Conservation (phyloP, 495 filamentous ascomycete genomes). For the Neurospora tetrasperma region DNA sequence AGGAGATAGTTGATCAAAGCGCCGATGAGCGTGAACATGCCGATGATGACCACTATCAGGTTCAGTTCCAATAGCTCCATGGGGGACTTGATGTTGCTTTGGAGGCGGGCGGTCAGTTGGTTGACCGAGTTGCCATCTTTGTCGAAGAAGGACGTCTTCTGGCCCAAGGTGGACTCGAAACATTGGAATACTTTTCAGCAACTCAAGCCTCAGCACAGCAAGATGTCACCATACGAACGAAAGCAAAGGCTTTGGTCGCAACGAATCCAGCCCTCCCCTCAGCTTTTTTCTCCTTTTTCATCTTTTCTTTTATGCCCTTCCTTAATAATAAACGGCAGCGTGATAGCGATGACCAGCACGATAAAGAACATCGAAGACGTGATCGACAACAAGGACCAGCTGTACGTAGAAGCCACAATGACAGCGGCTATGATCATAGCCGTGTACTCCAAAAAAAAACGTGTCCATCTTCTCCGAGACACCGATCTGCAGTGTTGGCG, state of each 20-base stretch:
- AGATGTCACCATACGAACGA: slow-evolving; percentile 50
- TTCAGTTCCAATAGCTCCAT: slow-evolving; percentile 53
- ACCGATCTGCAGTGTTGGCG: slow-evolving; percentile 48
- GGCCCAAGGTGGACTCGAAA: slow-evolving; percentile 44
- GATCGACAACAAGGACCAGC: slow-evolving; percentile 47
- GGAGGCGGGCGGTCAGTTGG: slow-evolving; percentile 47
- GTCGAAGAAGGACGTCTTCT: slow-evolving; percentile 57
- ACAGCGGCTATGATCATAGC: slow-evolving; percentile 51
- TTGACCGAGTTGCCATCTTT: slow-evolving; percentile 43
- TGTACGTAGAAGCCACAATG: slow-evolving; percentile 47
- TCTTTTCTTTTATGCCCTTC: slow-evolving; percentile 26
- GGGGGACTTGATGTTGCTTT: slow-evolving; percentile 48
- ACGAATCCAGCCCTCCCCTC: slow-evolving; percentile 46
- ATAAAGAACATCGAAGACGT: slow-evolving; percentile 49
- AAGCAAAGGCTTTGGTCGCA: slow-evolving; percentile 46
- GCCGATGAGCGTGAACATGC: slow-evolving; percentile 39
- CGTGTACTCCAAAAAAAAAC: slow-evolving; percentile 41
- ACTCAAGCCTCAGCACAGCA: slow-evolving; percentile 52
- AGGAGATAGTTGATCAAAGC: slow-evolving; percentile 37
- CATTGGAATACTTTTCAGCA: slow-evolving; percentile 44
- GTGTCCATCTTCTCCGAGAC: slow-evolving; percentile 57
- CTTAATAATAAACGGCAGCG: slow-evolving; percentile 52
- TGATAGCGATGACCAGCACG: slow-evolving; percentile 37
- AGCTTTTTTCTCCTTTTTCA: slow-evolving; percentile 10
- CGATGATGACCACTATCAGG: slow-evolving; percentile 41